Conservation (phyloP, 257 asterid genomes). For the Phtheirospermum japonicum region DNA sequence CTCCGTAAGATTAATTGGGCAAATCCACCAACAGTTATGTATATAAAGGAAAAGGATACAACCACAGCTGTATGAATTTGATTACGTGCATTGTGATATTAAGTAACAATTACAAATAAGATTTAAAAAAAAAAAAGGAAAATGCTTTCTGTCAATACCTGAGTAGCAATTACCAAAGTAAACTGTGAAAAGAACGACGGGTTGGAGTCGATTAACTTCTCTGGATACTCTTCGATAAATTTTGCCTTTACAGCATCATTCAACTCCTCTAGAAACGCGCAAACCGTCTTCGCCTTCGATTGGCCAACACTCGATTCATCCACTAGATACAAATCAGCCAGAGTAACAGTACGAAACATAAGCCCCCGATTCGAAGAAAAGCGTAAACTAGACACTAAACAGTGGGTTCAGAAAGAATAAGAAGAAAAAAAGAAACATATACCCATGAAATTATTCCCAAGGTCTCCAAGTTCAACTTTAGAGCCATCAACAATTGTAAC, state of each 20-base stretch:
- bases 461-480: conserved; percentile 88
- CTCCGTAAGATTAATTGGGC: background rate
- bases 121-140: background rate
- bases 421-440: background rate
- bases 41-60: background rate
- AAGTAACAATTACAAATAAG: background rate
- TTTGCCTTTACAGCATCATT: conserved; percentile 96
- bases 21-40: background rate
- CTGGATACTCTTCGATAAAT: conserved; percentile 83
- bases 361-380: background rate
- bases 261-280: conserved; percentile 88
- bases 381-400: background rate
- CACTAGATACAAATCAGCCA: conserved; percentile 44
- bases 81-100: background rate
- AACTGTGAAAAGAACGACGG: conserved; percentile 89
- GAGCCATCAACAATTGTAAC: conserved; percentile 94
- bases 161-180: conserved; percentile 83
- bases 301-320: conserved; percentile 86
- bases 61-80: background rate
- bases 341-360: conserved; percentile 19
- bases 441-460: conserved; percentile 95
- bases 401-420: background rate
- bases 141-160: conserved; percentile 41
- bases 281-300: conserved; percentile 89
- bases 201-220: conserved; percentile 64